Base-by-base conservation (phyloP, 2,329 filamentous ascomycete species). In the Colletotrichum sansevieriae region DNA sequence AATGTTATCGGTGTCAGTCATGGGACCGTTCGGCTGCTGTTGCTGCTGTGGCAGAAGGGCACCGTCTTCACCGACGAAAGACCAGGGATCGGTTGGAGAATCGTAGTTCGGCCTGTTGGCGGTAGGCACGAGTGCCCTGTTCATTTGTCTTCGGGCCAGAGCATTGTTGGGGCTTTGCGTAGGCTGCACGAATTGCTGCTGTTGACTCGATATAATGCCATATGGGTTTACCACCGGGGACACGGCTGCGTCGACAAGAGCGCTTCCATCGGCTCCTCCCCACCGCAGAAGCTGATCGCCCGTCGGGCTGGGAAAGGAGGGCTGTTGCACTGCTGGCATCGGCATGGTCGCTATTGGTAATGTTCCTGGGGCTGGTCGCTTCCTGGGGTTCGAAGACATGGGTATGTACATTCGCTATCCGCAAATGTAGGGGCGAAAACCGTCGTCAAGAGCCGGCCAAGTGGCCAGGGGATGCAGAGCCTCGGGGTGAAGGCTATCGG, bases 361-460 rank as follows among this genome's bases (percentile, higher is more conserved):
- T 70, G 90, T 83, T 76, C 91, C 92, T 65, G 92, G 91, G 54
- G 92, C 92, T 73, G 91, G 84, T 78, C 93, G 87, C 83, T 96
- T 96, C 79, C 92, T 82, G 20, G 85, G 78, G 71, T 87, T 87
- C 52, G 80, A 75, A 65, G 86, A 83, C 84, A 87, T 86, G 65
- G 72, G 64, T 65, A 69, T 71, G 71, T 72, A 66, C 68, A 73
- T 71, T n/a, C 33, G 43, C n/a, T 37, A 37, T 13, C 39, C 15
- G 46, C 43, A 54, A 41, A 43, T 22, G 12, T 29, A 39, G 41
- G 29, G 47, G 55, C 55, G 18, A 56, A 22, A 43, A 35, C 66
- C 55, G 62, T 66, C 57, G 35, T 66, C 57, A 25, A 46, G 35
- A 51, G 41, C 29, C 49, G 49, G 49, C 62, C 62, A 54, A 41